These are phyloP conservation scores for Pichia inconspicua DNA, from an alignment of 1,139 yeast genomes.

Conservation along the genomic window DNA sequence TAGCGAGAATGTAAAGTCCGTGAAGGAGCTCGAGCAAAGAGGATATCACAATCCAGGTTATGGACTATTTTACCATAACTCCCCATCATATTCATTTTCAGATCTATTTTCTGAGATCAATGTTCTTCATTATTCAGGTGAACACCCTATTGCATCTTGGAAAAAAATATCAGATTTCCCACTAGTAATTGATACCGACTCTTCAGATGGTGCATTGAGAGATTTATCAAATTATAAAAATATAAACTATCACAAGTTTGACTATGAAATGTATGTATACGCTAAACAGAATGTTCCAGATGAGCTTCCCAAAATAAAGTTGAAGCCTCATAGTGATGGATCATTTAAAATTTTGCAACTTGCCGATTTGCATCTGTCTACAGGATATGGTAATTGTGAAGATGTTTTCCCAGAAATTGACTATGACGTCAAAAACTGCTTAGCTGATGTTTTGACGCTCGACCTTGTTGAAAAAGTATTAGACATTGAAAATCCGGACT, in stretches of 20 bases:
- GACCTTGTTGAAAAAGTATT: conserved; percentile 54
- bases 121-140: not conserved
- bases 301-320: conserved; percentile 21
- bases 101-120: not conserved
- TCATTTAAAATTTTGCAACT: conserved; percentile 73
- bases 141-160: conserved; percentile 65
- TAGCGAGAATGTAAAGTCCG: not conserved
- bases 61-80: conserved; percentile 48
- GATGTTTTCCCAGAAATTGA: conserved; percentile 50
- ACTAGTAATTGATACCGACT: not conserved
- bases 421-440: conserved; percentile 38
- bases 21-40: not conserved
- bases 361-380: conserved; percentile 79
- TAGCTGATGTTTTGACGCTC: conserved; percentile 67
- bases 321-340: conserved; percentile 27
- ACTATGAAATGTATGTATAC: conserved; percentile 18
- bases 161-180: conserved; percentile 1
- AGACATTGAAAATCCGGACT: conserved; percentile 67
- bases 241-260: conserved; percentile 15
- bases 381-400: conserved; percentile 67
- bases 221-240: conserved; percentile 1
- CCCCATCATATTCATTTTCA: conserved; percentile 14
- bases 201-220: not conserved
- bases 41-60: conserved; percentile 26
- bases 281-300: conserved; percentile 18